Percentiles rank a stretch among this genome's conserved stretches.
phyloP scores from a whole-genome alignment of 2,329 filamentous ascomycete species.

The Arthrinium puccinioides region DNA sequence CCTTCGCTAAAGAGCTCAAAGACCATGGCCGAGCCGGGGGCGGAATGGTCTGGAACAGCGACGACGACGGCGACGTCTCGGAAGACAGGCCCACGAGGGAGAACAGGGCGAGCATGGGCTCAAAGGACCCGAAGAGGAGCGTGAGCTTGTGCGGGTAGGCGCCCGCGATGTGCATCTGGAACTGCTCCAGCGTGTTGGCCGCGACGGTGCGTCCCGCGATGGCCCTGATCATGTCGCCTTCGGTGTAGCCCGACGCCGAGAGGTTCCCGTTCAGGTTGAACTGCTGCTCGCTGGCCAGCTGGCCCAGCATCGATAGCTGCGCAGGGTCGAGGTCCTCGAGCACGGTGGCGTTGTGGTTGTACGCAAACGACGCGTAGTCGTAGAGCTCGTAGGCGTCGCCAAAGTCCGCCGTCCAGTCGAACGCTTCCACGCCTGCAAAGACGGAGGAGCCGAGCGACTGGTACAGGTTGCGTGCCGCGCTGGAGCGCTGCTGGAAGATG shows the following conservation, averaged over 20 bases:
- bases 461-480: constrained; percentile 30
- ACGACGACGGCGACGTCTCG: constrained; percentile 41
- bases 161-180: constrained; percentile 32
- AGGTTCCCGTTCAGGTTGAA: constrained; percentile 48
- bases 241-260: constrained; percentile 42
- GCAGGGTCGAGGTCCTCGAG: constrained; percentile 27
- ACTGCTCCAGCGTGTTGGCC: constrained; percentile 31
- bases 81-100: constrained; percentile 34
- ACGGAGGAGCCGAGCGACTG: constrained; percentile 28
- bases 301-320: constrained; percentile 46
- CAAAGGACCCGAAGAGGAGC: constrained; percentile 45
- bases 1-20: constrained; percentile 57
- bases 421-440: constrained; percentile 26
- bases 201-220: constrained; percentile 48
- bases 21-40: constrained; percentile 66
- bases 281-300: constrained; percentile 63
- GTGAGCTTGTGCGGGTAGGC: constrained; percentile 39
- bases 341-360: constrained; percentile 41
- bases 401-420: constrained; percentile 31
- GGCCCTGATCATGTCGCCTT: constrained; percentile 34
- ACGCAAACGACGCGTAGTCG: constrained; percentile 48
- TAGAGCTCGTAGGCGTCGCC: constrained; percentile 46
- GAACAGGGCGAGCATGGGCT: constrained; percentile 50
- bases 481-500: constrained; percentile 10
- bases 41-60: constrained; percentile 39